phyloP scores from a whole-genome alignment of 257 asterid genomes.

The Striga asiatica region DNA sequence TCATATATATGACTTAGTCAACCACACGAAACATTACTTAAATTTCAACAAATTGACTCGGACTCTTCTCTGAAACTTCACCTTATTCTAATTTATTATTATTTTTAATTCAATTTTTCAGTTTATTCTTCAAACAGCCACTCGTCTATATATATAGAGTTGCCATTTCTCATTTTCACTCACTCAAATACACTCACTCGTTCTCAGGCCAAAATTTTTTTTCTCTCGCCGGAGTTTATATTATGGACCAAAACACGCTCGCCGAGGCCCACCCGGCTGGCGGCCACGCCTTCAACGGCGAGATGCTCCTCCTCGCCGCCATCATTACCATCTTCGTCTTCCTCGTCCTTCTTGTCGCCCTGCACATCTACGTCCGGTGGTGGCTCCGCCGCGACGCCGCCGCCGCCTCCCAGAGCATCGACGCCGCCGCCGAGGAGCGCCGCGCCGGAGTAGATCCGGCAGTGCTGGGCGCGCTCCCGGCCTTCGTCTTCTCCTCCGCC shows the following conservation, averaged over 20 bases:
- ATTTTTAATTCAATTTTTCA: no score
- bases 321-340: neutral
- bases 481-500: constrained; percentile 7
- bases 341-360: constrained; percentile 5
- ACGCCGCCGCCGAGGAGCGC: no score
- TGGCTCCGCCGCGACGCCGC: constrained; percentile 7
- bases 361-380: constrained; percentile 15
- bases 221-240: neutral
- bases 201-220: no score
- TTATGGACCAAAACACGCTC: neutral
- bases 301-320: constrained; percentile 7
- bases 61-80: neutral
- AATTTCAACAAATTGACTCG: neutral
- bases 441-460: constrained; percentile 17
- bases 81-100: no score
- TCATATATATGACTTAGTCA: neutral
- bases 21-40: no score
- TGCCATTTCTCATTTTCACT: no score
- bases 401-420: neutral
- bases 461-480: constrained; percentile 19
- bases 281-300: neutral
- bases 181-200: no score
- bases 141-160: no score
- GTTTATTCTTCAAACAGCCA: neutral
- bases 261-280: neutral